These are phyloP conservation scores for Kuraishia cidri DNA, from an alignment of 805 yeast genomes.

Conservation along the genomic window DNA sequence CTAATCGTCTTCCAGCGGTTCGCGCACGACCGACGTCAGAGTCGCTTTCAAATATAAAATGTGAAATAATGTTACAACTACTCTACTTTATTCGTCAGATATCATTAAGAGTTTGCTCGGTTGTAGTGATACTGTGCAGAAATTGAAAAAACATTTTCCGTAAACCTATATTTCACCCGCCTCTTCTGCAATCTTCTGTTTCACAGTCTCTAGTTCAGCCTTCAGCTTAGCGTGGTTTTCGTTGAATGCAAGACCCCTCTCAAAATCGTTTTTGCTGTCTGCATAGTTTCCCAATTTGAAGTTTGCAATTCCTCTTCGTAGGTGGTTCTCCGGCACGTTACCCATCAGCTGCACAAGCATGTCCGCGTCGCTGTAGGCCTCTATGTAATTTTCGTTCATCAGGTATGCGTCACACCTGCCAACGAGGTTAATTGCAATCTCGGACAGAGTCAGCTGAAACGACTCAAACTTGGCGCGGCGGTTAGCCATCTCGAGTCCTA, in stretches of 20 bases:
- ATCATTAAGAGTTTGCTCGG: too few relatives aligned
- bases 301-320: conserved; percentile 61
- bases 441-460: conserved; percentile 65
- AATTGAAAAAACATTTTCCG: too few relatives aligned
- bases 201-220: conserved; percentile 36
- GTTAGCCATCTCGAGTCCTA: conserved; percentile 60
- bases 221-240: conserved; percentile 40
- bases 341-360: conserved; percentile 51
- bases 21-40: too few relatives aligned
- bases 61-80: too few relatives aligned
- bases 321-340: conserved; percentile 58
- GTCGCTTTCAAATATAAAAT: too few relatives aligned
- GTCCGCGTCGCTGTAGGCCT: conserved; percentile 65
- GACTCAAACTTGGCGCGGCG: conserved; percentile 69
- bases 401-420: conserved; percentile 65
- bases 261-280: conserved; percentile 57
- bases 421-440: conserved; percentile 54
- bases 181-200: conserved; percentile 41
- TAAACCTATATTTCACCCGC: conserved; percentile 43
- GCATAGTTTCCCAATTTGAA: conserved; percentile 53
- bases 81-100: too few relatives aligned
- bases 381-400: conserved; percentile 41
- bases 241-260: conserved; percentile 62
- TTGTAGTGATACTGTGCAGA: too few relatives aligned
- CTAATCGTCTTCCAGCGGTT: too few relatives aligned